Conservation (phyloP, 2,329 filamentous ascomycete genomes). For the Penicillium rolfsii region DNA sequence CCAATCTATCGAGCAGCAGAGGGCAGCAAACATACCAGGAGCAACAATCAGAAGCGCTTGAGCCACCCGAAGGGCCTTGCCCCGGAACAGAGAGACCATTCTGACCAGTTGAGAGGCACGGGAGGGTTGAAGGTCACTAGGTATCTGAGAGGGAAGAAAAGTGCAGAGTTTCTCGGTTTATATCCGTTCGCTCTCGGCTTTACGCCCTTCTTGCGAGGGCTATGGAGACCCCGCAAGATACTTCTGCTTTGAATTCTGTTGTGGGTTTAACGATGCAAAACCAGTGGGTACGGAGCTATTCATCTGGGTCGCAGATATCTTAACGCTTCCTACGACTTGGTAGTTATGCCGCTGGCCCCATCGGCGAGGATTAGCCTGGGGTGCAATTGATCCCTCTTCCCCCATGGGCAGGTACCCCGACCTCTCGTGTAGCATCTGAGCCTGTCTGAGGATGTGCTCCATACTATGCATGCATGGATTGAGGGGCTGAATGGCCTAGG, state of each 20-base stretch:
- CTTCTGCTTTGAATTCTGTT: conserved; percentile 1
- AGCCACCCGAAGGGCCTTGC: conserved; percentile 24
- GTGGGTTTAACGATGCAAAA: conserved; percentile 8
- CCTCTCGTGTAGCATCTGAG: background rate
- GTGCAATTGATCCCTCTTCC: background rate
- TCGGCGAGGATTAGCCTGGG: background rate
- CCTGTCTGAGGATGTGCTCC: background rate
- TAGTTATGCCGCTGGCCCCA: background rate
- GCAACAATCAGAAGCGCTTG: conserved; percentile 40
- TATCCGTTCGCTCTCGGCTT: conserved; percentile 7
- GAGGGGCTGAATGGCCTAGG: background rate
- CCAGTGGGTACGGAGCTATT: conserved; percentile 3
- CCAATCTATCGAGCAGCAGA: background rate
- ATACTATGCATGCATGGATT: background rate
- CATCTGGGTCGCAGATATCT: conserved; percentile 1
- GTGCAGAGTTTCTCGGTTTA: background rate
- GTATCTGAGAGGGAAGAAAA: conserved; percentile 3
- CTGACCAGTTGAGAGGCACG: background rate
- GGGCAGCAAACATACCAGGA: conserved; percentile 8
- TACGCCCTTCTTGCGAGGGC: conserved; percentile 4
- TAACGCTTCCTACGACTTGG: background rate
- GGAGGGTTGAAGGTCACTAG: conserved; percentile 1
- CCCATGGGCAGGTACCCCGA: background rate
- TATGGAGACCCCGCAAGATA: conserved; percentile 26
- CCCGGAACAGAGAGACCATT: conserved; percentile 20